Conservation (phyloP, 108 stramenopile genomes). For the Cyclotella atomus region DNA sequence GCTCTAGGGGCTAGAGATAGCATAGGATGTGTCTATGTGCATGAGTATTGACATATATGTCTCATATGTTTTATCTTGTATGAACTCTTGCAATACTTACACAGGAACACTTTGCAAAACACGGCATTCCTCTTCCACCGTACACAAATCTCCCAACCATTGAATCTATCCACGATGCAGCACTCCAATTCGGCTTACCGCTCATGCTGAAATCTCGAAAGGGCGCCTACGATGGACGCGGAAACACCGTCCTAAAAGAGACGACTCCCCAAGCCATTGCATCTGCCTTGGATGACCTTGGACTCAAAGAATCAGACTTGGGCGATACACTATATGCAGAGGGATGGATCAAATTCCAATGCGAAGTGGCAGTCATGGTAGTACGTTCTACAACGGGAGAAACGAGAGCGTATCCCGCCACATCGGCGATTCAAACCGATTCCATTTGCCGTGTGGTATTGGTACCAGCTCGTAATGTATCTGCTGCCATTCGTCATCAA, state of each 20-base stretch:
- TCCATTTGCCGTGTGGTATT: conserved; percentile 95
- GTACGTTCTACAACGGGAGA: conserved; percentile 76
- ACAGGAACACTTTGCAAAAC: conserved; percentile 75
- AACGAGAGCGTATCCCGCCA: conserved; percentile 89
- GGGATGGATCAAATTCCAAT: conserved; percentile 92
- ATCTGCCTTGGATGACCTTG: conserved; percentile 63
- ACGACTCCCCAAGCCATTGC: conserved; percentile 61
- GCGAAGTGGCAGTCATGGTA: conserved; percentile 98
- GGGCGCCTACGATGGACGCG: conserved; percentile 97
- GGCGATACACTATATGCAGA: conserved; percentile 89
- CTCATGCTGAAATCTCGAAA: conserved; percentile 95
- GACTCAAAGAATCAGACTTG: conserved; percentile 38
- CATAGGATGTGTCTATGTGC: too few relatives aligned
- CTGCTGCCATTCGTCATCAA: conserved; percentile 54
- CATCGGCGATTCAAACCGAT: conserved; percentile 96
- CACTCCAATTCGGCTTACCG: conserved; percentile 83
- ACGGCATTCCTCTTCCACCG: conserved; percentile 77
- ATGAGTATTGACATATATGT: neutral
- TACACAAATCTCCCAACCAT: conserved; percentile 64
- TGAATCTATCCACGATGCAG: conserved; percentile 71
- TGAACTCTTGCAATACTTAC: neutral
- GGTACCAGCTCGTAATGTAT: conserved; percentile 80
- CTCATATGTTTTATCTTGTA: neutral
- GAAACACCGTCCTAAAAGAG: conserved; percentile 90
- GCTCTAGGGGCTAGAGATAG: too few relatives aligned